Base-by-base conservation (phyloP, 371 early-diverging fungal genomes). In the Mucor saturninus region DNA sequence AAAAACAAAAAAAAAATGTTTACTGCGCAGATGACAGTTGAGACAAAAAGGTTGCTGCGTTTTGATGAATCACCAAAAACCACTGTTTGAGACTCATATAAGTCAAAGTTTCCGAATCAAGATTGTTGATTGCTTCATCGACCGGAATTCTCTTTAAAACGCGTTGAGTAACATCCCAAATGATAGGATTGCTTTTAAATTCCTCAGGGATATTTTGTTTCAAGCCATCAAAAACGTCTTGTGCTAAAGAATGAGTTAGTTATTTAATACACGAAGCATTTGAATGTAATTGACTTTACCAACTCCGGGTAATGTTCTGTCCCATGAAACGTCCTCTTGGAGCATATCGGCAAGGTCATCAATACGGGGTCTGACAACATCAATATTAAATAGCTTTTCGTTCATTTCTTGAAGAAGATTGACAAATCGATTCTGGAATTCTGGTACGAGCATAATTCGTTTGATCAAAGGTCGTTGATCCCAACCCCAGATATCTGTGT, bases 401-500 rank as follows among this genome's bases (percentile, higher is more conserved):
- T 49, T 40, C 3, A 73, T 14, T 1, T 56, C 40, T 26, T 56
- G 32, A 9, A 64, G 35, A 7, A 64, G 21, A 6, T 43, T 30
- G 28, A 68, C 43, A 45, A 62, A 73, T 8, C 63, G 53, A 0
- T 60, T 38, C 43, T 67, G 56, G 35, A 69, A 58, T 9, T 60
- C 61, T 21, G 62, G 55, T 54, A 53, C 40, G 1, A 46, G 21
- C 6, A 69, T 54, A 1, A 69, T 31, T 31, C 56, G 54, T 11
- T 61, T 64, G 11, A 64, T 54, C 14, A 73, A 49, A 0, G 70
- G 71, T 8, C 64, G 62, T 43, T 43, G 56, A 4, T 43, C 54
- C 30, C 69, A 45, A 2, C 76, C 70, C 21, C 75, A 69, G 28
- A 58, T 69, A 4, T 64, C 59, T 5, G 59, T 48, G 38, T 73